Conservation (phyloP, 257 asterid species). For the Solanum medicagineum region DNA sequence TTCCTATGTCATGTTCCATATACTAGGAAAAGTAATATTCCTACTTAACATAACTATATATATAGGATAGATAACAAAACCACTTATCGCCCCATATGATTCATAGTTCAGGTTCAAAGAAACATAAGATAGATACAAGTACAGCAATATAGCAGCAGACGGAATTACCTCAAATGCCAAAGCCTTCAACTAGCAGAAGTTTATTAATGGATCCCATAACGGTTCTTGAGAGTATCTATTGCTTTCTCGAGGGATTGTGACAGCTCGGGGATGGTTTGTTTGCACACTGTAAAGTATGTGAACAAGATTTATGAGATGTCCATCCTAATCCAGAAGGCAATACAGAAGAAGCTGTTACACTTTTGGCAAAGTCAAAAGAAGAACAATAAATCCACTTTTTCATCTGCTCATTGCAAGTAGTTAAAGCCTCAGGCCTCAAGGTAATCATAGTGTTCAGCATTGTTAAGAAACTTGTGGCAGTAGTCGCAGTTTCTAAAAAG, state of each 20-base stretch:
- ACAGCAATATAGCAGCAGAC: not conserved
- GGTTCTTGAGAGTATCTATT: slow-evolving; percentile 54
- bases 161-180: not conserved
- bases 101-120: not conserved
- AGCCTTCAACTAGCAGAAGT: slow-evolving; percentile 20
- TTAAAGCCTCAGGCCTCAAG: not conserved
- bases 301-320: not conserved
- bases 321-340: not conserved
- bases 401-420: not conserved
- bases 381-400: not conserved
- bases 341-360: not conserved
- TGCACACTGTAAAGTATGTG: slow-evolving; percentile 40
- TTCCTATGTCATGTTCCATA: not conserved
- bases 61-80: not conserved
- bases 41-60: not conserved
- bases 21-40: not conserved
- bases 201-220: slow-evolving; percentile 45
- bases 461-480: not conserved
- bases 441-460: not conserved
- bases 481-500: not conserved
- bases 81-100: not conserved
- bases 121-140: not conserved
- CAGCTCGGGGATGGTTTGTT: slow-evolving; percentile 62
- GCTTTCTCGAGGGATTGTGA: slow-evolving; percentile 52
- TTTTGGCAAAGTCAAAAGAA: not conserved